Evolutionary conservation across 805 yeast genomes (phyloP).

Genomic region (Yamadazyma ubonensis): DNA sequence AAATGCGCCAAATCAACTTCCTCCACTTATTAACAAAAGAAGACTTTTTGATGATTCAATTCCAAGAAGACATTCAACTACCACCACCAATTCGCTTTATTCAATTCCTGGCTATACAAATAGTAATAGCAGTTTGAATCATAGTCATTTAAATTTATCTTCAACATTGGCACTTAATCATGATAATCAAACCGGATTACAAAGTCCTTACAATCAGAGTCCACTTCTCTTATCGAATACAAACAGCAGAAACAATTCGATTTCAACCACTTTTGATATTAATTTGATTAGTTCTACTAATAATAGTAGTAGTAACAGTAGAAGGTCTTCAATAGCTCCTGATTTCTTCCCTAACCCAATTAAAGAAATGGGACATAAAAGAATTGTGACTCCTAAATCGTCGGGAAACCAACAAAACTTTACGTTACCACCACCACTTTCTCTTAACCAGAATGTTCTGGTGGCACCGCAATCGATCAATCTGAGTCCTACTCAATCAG

Average conservation of each 20-base stretch:
- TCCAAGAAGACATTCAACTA: conserved; percentile 25
- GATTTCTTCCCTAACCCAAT: conserved; percentile 44
- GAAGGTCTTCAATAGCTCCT: conserved; percentile 44
- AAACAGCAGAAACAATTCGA: conserved; percentile 41
- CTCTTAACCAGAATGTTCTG: conserved; percentile 8
- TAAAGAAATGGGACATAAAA: conserved; percentile 25
- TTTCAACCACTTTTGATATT: conserved; percentile 32
- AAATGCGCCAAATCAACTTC: conserved; percentile 6
- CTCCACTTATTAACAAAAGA: conserved; percentile 22
- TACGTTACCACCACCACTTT: conserved; percentile 12
- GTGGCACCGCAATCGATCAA: conserved; percentile 6
- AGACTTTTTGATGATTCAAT: conserved; percentile 27
- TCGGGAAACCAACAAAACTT: conserved; percentile 15
- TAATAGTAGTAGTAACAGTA: conserved; percentile 28
- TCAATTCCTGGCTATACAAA: conserved; percentile 10
- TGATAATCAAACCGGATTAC: conserved; percentile 9
- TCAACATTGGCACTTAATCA: conserved; percentile 6
- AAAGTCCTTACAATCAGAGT: conserved; percentile 17
- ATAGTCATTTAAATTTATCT: conserved; percentile 22
- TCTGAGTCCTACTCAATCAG: conserved; percentile 12
- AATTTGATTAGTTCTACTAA: conserved; percentile 22
- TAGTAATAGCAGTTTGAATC: conserved; percentile 6
- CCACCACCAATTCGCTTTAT: conserved; percentile 18
- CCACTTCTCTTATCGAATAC: conserved; percentile 27
- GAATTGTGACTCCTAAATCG: conserved; percentile 27